phyloP scores from a whole-genome alignment of 2,329 filamentous ascomycete genomes.

The Metarhizium humberi region DNA sequence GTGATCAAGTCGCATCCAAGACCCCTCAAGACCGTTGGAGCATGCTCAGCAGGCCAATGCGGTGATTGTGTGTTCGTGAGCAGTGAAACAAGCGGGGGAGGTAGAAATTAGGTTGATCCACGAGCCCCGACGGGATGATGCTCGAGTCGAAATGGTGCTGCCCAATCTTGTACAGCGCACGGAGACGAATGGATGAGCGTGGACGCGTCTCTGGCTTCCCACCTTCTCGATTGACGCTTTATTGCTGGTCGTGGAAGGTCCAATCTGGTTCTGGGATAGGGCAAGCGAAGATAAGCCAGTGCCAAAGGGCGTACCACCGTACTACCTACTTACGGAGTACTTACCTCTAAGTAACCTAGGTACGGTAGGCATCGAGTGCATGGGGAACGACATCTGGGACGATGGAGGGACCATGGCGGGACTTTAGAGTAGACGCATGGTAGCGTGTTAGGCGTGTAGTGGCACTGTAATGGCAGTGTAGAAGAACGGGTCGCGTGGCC shows the following conservation, averaged over 20 bases:
- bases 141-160: neutral
- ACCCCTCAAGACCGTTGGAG: neutral
- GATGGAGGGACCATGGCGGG: too few species aligned
- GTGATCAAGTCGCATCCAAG: neutral
- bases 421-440: too few species aligned
- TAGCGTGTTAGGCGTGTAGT: too few species aligned
- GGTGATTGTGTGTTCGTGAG: neutral
- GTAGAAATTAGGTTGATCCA: slow-evolving; percentile 1
- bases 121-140: neutral
- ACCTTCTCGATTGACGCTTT: neutral
- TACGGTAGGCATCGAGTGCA: too few species aligned
- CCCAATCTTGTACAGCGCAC: neutral
- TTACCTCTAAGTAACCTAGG: too few species aligned
- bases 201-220: neutral
- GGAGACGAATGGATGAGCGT: neutral
- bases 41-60: neutral
- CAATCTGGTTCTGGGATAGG: too few species aligned
- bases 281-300: too few species aligned
- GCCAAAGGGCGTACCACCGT: too few species aligned
- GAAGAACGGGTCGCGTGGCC: neutral
- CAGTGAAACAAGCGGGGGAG: slow-evolving; percentile 1
- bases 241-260: neutral
- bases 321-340: too few species aligned
- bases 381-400: too few species aligned
- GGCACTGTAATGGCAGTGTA: too few species aligned